Percentiles rank a stretch among this genome's conserved stretches.
These are phyloP conservation scores for Quercus lobata DNA, from an alignment of 331 rosid species.

Conservation along the genomic window DNA sequence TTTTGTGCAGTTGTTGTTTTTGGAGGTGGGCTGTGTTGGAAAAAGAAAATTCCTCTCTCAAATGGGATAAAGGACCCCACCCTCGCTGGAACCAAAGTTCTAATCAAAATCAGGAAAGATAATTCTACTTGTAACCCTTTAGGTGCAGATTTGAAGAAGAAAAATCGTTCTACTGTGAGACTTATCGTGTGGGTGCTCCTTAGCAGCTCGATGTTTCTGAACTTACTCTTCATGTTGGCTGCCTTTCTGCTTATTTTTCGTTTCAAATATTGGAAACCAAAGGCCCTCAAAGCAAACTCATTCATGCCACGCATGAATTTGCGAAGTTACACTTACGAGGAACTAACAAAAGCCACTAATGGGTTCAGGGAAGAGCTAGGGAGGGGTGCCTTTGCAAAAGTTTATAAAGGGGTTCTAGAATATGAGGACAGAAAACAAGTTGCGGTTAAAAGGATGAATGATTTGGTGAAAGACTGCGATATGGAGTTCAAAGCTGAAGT, in stretches of 20 bases:
- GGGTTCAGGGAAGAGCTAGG: neutral
- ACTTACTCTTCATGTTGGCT: neutral
- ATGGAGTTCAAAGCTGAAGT: constrained; percentile 21
- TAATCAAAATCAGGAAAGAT: neutral
- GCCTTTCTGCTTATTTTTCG: neutral
- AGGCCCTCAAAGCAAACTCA: neutral
- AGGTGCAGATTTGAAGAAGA: neutral
- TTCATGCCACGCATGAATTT: neutral
- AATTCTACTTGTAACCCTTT: neutral
- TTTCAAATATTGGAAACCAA: neutral
- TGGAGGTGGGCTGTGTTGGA: neutral
- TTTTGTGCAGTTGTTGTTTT: neutral
- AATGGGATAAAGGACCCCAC: neutral
- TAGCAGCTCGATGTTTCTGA: neutral
- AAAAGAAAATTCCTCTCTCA: neutral
- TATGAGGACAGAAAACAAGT: neutral
- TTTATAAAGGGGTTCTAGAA: constrained; percentile 8
- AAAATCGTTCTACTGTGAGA: constrained; percentile 2
- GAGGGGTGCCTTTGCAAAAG: constrained; percentile 4
- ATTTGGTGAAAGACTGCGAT: neutral
- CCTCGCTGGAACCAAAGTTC: neutral
- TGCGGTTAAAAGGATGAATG: constrained; percentile 6
- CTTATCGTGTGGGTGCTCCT: neutral
- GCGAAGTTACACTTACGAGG: neutral
- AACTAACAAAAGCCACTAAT: neutral